Evolutionary conservation across 805 yeast genomes (phyloP), one percentile per base, ranked within the genome.

Genomic region (Nakazawaea wyomingensis): DNA sequence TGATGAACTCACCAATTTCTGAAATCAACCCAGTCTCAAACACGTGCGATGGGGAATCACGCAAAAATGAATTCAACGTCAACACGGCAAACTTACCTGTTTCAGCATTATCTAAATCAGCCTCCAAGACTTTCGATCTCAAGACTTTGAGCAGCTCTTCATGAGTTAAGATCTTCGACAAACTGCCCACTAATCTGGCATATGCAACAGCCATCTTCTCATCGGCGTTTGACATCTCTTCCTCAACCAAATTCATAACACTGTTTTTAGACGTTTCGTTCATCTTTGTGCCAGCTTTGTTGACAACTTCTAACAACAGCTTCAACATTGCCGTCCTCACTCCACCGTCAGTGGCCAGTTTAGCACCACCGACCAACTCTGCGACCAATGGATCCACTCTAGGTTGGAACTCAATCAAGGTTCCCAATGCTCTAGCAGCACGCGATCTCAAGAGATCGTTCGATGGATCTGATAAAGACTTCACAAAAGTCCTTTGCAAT

Each of bases 401-500:
- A 6, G 97, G 90, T 63, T 90, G 97, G 57, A 83, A 81, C 55
- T 81, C 83, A 55, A 91, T 86, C 57, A 93, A 73, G 8, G 90
- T 78, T 41, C 96, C 96, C 52, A 93, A 68, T 0, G 96, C 97
- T 49, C 72, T 75, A 22, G 96, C 97, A 11, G 99, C 96, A 49
- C 95, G 77, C 5, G 78, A 62, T 51, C 98, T 75, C 55, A 93
- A 69, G 7, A 74, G 64, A 39, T 84, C 95, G 54, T 82, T 85
- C 2, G 76, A 55, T 2, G 85, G 70, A 64, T 93, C 99, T 40
- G 87, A 75, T 51, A 93, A 69, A 2, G 96, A 85, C 59, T 95
- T 85, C 33, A 91, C 96, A 66, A 93, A 93, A 1, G 99, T 93
- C 60, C 99, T 78, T 66, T 93, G 99, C 52, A 93, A 73, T 68